Base-by-base conservation (phyloP, 371 early-diverging fungal genomes). In the Mucor plumbeus region DNA sequence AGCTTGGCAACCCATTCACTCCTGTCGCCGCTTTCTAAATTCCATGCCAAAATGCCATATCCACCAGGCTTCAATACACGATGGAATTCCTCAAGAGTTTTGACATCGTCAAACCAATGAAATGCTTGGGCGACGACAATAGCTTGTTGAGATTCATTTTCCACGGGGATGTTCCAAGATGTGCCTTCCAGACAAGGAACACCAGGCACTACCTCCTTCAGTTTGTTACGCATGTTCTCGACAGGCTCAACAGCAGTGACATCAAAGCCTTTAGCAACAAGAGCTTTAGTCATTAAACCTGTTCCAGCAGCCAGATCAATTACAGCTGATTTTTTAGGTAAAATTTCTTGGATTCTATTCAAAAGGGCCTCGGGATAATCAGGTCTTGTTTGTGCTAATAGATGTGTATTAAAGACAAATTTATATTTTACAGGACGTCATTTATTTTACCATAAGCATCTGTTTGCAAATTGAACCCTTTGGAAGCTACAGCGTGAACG, bases 21-120 rank as follows among this genome's bases (percentile, higher is more conserved):
- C 11, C 73, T 63, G 39, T 63, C 59, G 13, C 55, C 60, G 31
- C 68, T 68, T 47, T 81, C 82, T 74, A 80, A 64, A 61, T 84
- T 84, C 84, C 83, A 84, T 3, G 79, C 69, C 40, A 84, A 61
- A 4, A 75, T 65, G 21, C 79, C 47, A 19, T 59, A 31, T 11
- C 86, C 85, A 3, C 69, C 68, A 0, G 74, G 74, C 64, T 83
- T 79, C 56, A 84, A 61, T 4, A 83, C 78, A 14, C 86, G 75
- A 53, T 72, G 70, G 17, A 80, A 69, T 61, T 86, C 86, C 6
- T 47, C 41, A 19, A 86, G 55, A 13, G 75, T 75, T 19, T 69
- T 64, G 26, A 74, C 21, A 56, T 77, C 74, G 40, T 78, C 82
- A 70, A 82, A 86, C 86, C 85, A 86, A 47, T 86, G 85, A 35